phyloP scores from a whole-genome alignment of 805 yeast species.

The Candida hungchunana region DNA sequence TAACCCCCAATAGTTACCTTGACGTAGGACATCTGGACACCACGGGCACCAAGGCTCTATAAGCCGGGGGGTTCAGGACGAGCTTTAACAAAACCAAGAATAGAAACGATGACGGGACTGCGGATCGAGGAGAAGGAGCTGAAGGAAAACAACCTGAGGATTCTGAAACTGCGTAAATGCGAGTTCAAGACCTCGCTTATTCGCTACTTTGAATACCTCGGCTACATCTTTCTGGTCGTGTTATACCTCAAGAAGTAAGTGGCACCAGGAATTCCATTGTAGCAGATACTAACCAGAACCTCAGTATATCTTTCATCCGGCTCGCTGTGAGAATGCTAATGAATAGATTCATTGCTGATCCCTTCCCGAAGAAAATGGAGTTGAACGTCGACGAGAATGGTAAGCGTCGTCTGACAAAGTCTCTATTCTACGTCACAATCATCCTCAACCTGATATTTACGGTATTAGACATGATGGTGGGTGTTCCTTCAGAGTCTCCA shows the following conservation, averaged over 20 bases:
- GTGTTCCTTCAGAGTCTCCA: constrained; percentile 19
- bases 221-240: constrained; percentile 22
- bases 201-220: constrained; percentile 14
- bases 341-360: constrained; percentile 36
- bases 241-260: constrained; percentile 25
- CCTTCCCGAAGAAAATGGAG: constrained; percentile 33
- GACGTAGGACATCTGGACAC: too few species aligned
- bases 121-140: constrained; percentile 9
- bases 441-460: constrained; percentile 26
- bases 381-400: constrained; percentile 20
- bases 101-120: neutral
- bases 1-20: too few species aligned
- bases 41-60: too few species aligned
- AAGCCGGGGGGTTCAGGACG: too few species aligned
- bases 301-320: constrained; percentile 23
- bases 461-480: constrained; percentile 33
- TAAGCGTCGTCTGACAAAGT: constrained; percentile 28
- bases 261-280: neutral
- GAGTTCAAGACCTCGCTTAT: constrained; percentile 17
- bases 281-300: constrained; percentile 6
- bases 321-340: constrained; percentile 31
- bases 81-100: neutral
- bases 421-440: constrained; percentile 27
- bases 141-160: constrained; percentile 14
- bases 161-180: constrained; percentile 19